These are phyloP conservation scores for Verruconis gallopava DNA, from an alignment of 2,329 filamentous ascomycete species.

Conservation along the genomic window DNA sequence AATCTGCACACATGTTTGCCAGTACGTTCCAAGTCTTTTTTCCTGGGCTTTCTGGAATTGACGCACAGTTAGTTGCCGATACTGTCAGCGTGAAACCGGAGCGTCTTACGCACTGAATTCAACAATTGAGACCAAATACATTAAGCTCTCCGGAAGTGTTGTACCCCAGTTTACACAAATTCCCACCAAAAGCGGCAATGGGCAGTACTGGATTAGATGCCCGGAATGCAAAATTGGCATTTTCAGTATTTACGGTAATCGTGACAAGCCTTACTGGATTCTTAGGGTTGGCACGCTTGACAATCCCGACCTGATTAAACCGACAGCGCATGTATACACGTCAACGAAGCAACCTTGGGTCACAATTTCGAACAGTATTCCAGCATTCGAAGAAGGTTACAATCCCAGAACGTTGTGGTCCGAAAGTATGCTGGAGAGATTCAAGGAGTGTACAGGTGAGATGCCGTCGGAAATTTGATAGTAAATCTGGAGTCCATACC, in stretches of 20 bases:
- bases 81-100: not conserved
- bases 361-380: not conserved
- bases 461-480: too few species aligned
- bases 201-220: not conserved
- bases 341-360: not conserved
- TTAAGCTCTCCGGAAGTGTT: not conserved
- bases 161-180: not conserved
- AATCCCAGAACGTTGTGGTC: not conserved
- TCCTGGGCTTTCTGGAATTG: too few species aligned
- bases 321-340: not conserved
- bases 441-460: not conserved
- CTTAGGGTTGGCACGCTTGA: not conserved
- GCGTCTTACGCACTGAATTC: not conserved
- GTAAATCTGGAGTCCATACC: too few species aligned
- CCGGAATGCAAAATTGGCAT: not conserved
- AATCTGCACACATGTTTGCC: not conserved
- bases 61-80: not conserved
- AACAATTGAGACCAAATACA: not conserved
- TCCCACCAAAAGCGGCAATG: not conserved
- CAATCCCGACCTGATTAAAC: not conserved
- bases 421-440: not conserved
- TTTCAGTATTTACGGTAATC: not conserved
- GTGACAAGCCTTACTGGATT: not conserved
- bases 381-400: not conserved
- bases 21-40: too few species aligned